A percentile compares a stretch with the other conserved stretches of the same genome.
Conservation (phyloP, 768 basidiomycete species). For the Lepiota brunneoincarnata region DNA sequence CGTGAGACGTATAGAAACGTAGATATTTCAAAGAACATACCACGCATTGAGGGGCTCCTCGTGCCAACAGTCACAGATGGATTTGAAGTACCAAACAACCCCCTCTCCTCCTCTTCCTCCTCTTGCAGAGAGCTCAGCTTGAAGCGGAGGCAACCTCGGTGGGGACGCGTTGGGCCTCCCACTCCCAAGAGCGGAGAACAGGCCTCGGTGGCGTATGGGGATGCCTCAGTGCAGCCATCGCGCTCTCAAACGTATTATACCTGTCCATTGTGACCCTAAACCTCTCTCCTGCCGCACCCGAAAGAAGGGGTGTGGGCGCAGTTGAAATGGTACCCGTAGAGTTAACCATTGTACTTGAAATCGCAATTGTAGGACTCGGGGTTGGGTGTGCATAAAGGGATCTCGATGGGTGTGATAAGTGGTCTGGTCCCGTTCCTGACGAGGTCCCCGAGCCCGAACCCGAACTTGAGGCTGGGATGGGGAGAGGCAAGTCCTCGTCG, state of each 20-base stretch:
- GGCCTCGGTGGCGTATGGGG: neutral
- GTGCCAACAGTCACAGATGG: too few species aligned
- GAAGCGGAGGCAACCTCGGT: slow-evolving; percentile 10
- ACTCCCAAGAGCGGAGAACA: neutral
- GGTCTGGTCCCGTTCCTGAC: neutral
- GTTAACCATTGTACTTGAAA: too few species aligned
- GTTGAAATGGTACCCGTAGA: neutral
- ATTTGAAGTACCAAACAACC: neutral
- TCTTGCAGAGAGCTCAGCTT: slow-evolving; percentile 3
- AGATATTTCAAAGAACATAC: neutral
- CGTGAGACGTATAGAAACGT: neutral
- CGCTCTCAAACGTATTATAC: slow-evolving; percentile 8
- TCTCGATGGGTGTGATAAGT: too few species aligned
- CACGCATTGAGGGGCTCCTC: neutral
- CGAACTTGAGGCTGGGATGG: neutral
- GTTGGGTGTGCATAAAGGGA: too few species aligned
- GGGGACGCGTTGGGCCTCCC: neutral
- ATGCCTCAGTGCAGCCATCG: slow-evolving; percentile 8
- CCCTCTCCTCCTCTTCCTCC: neutral
- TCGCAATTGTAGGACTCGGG: too few species aligned
- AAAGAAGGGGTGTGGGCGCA: neutral
- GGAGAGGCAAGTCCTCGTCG: too few species aligned
- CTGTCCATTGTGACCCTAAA: slow-evolving; percentile 10
- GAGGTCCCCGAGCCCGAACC: neutral
- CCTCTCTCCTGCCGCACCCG: neutral